Percentiles rank a stretch among this genome's conserved stretches.
Conservation (phyloP, 2,329 filamentous ascomycete species). For the Fusarium agapanthi region DNA sequence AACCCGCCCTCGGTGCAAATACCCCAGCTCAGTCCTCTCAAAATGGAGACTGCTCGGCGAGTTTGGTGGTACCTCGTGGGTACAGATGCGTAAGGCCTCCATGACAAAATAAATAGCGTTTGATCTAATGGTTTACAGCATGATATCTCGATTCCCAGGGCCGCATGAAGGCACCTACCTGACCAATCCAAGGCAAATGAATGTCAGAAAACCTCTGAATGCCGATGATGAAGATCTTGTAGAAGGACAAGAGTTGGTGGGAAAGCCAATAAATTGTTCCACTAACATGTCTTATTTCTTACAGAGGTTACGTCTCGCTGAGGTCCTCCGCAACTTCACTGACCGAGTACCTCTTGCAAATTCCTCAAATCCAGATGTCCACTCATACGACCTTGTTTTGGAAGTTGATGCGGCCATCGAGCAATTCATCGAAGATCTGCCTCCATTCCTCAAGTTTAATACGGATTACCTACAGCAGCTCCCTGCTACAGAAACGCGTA, state of each 20-base stretch:
- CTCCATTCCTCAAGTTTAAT: conserved; percentile 43
- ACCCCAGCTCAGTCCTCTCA: conserved; percentile 38
- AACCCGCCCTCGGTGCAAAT: conserved; percentile 22
- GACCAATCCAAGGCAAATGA: conserved; percentile 51
- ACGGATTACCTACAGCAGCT: conserved; percentile 28
- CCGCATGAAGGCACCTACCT: conserved; percentile 49
- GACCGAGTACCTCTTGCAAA: conserved; percentile 44
- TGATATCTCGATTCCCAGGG: conserved; percentile 49
- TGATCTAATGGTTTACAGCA: conserved; percentile 38
- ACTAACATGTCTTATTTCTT: conserved; percentile 51
- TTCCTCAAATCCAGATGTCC: conserved; percentile 42
- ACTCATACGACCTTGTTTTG: conserved; percentile 45
- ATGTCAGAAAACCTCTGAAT: conserved; percentile 50
- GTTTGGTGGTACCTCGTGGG: conserved; percentile 56
- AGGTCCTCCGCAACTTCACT: conserved; percentile 48
- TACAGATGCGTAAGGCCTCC: conserved; percentile 49
- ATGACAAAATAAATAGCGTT: neutral
- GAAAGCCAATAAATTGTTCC: conserved; percentile 43
- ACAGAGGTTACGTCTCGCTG: conserved; percentile 50
- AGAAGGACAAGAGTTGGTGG: conserved; percentile 41
- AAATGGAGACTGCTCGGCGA: conserved; percentile 51
- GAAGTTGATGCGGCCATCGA: conserved; percentile 46
- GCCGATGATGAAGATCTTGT: conserved; percentile 50
- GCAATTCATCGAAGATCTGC: conserved; percentile 41
- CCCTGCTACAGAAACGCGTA: conserved; percentile 33